Percentiles rank a stretch among this genome's conserved stretches.
Evolutionary conservation across 345 rosid genomes (phyloP).

Genomic region (Bruguiera sexangula): DNA sequence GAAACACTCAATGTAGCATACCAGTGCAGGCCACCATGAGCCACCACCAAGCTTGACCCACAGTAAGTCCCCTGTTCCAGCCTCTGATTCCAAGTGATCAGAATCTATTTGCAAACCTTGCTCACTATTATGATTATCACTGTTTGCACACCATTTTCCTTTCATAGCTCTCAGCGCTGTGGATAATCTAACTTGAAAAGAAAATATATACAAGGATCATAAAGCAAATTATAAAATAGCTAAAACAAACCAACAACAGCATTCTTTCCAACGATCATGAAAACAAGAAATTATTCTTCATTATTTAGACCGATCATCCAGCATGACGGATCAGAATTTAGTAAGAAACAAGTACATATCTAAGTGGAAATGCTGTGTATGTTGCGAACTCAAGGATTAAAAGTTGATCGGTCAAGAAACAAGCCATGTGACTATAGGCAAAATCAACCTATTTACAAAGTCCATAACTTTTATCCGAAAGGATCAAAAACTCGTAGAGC

Average conservation of each 20-base stretch:
- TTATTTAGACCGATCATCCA: too few relatives aligned
- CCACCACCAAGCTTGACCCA: conserved; percentile 40
- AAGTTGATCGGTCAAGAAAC: not conserved
- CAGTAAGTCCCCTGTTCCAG: conserved; percentile 36
- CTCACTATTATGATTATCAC: conserved; percentile 14
- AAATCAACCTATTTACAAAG: too few relatives aligned
- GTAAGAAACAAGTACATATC: too few relatives aligned
- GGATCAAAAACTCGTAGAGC: too few relatives aligned
- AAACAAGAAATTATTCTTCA: too few relatives aligned
- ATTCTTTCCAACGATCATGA: not conserved
- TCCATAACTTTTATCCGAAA: too few relatives aligned
- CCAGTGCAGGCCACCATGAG: conserved; percentile 70
- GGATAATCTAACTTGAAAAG: conserved; percentile 12
- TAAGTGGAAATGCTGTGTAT: too few relatives aligned
- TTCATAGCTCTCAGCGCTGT: conserved; percentile 17
- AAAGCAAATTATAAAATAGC: not conserved
- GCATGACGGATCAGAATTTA: too few relatives aligned
- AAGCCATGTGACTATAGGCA: not conserved
- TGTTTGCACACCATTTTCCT: conserved; percentile 14
- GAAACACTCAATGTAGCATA: conserved; percentile 17
- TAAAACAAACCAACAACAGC: not conserved
- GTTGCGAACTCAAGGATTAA: not conserved
- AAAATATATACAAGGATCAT: conserved; percentile 2
- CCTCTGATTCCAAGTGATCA: conserved; percentile 21
- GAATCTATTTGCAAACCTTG: conserved; percentile 18